phyloP scores from a whole-genome alignment of 805 yeast species.

The Wickerhamiella kurtzmanii region DNA sequence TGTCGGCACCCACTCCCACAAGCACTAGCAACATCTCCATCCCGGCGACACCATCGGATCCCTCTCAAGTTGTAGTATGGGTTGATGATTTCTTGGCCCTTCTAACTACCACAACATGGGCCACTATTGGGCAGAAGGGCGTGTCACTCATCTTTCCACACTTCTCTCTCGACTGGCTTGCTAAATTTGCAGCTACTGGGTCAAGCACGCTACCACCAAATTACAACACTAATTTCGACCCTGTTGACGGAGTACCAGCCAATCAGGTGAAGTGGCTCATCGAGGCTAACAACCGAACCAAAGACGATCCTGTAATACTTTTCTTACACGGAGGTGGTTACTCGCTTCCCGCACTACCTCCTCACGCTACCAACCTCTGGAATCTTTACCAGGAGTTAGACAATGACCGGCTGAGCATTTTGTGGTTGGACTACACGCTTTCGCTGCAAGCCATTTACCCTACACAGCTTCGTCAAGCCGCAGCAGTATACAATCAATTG shows the following conservation, averaged over 20 bases:
- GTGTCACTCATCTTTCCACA: background rate
- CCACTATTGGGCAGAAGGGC: background rate
- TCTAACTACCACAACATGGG: background rate
- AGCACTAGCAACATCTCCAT: background rate
- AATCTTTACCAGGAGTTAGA: constrained; percentile 4
- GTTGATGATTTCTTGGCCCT: background rate
- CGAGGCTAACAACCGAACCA: constrained; percentile 11
- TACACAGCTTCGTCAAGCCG: constrained; percentile 19
- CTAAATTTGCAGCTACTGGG: background rate
- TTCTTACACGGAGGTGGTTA: constrained; percentile 21
- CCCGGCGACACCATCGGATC: background rate
- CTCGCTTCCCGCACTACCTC: constrained; percentile 4
- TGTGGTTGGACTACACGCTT: constrained; percentile 22
- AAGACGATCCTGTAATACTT: constrained; percentile 17
- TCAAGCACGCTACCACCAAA: background rate
- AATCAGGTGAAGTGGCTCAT: constrained; percentile 13
- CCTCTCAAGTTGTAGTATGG: background rate
- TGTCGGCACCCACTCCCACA: background rate
- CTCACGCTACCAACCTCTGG: constrained; percentile 5
- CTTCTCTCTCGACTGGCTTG: background rate
- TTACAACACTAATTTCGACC: background rate
- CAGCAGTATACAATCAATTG: constrained; percentile 14
- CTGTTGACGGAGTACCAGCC: background rate
- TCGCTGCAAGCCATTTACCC: constrained; percentile 17
- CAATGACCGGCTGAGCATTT: constrained; percentile 16